Percentiles rank a stretch among this genome's conserved stretches.
phyloP scores from a whole-genome alignment of 2,329 filamentous ascomycete genomes.

The Dryadomyces quercivorus region DNA sequence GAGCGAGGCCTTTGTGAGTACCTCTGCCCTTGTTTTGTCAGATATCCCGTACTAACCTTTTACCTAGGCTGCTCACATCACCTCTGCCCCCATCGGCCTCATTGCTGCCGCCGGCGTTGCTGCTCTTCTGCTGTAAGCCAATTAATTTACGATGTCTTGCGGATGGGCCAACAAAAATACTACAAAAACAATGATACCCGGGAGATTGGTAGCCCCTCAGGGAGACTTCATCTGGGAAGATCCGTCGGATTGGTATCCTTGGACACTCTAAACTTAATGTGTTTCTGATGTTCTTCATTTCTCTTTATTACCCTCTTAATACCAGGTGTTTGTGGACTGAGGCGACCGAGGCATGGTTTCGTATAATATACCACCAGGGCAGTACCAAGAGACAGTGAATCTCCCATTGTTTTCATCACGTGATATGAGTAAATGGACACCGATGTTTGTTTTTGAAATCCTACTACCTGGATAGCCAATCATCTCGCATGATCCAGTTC shows the following conservation, averaged over 20 bases:
- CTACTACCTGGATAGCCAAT: too few relatives aligned
- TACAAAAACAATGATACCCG: background rate
- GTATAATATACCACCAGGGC: background rate
- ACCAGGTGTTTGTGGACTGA: background rate
- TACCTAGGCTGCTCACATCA: conserved; percentile 24
- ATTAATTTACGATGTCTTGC: background rate
- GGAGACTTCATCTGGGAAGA: background rate
- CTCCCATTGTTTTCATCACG: too few relatives aligned
- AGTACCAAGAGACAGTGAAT: background rate
- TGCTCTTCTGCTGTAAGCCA: conserved; percentile 32
- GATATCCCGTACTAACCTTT: conserved; percentile 4
- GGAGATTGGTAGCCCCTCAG: background rate
- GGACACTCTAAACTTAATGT: conserved; percentile 1
- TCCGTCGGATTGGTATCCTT: background rate
- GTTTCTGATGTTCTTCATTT: conserved; percentile 2
- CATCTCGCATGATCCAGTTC: too few relatives aligned
- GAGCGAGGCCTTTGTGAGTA: conserved; percentile 14
- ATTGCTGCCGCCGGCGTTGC: conserved; percentile 37
- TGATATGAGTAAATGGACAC: too few relatives aligned
- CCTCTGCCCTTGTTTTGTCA: background rate
- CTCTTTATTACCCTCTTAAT: background rate
- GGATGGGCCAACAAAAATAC: background rate
- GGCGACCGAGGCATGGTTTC: background rate
- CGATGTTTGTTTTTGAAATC: too few relatives aligned
- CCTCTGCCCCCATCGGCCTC: conserved; percentile 31